A percentile compares a stretch with the other conserved stretches of the same genome.
phyloP scores from a whole-genome alignment of 2,329 filamentous ascomycete species.

The Fusarium abutilonis region DNA sequence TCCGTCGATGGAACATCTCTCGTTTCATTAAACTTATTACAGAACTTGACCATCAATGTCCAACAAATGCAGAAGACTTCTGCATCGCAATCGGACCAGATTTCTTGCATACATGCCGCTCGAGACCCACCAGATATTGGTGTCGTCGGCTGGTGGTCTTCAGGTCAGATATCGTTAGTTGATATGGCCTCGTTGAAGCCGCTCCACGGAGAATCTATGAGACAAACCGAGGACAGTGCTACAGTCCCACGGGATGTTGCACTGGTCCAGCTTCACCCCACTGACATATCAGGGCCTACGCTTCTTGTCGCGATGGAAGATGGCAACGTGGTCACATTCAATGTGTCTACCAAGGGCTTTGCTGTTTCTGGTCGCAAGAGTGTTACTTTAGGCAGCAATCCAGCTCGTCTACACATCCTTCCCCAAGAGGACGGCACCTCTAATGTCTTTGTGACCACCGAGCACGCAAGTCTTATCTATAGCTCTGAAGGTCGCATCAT shows the following conservation, averaged over 20 bases:
- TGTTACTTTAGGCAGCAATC: slow-evolving; percentile 84
- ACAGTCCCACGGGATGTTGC: slow-evolving; percentile 86
- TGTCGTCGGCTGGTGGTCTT: slow-evolving; percentile 87
- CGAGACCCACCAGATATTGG: slow-evolving; percentile 71
- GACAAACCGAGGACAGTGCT: slow-evolving; percentile 69
- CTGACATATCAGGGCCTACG: slow-evolving; percentile 68
- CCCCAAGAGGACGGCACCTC: slow-evolving; percentile 73
- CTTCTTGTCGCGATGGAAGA: slow-evolving; percentile 92
- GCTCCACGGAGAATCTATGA: slow-evolving; percentile 71
- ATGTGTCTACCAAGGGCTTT: slow-evolving; percentile 69
- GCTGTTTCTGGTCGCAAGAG: slow-evolving; percentile 78
- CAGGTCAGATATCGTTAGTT: slow-evolving; percentile 80
- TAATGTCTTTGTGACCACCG: slow-evolving; percentile 92
- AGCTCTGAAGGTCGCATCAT: slow-evolving; percentile 86
- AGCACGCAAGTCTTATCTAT: slow-evolving; percentile 94
- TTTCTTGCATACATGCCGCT: slow-evolving; percentile 85
- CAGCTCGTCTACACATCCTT: slow-evolving; percentile 82
- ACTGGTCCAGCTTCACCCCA: slow-evolving; percentile 79
- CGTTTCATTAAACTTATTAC: slow-evolving; percentile 71
- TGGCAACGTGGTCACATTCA: slow-evolving; percentile 87
- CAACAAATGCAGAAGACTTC: slow-evolving; percentile 68
- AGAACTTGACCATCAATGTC: slow-evolving; percentile 66
- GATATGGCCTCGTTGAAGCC: slow-evolving; percentile 72
- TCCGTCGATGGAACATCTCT: slow-evolving; percentile 80
- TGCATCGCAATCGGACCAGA: slow-evolving; percentile 67